phyloP scores from a whole-genome alignment of 208 protist genomes.

The Acanthamoeba triangularis region DNA sequence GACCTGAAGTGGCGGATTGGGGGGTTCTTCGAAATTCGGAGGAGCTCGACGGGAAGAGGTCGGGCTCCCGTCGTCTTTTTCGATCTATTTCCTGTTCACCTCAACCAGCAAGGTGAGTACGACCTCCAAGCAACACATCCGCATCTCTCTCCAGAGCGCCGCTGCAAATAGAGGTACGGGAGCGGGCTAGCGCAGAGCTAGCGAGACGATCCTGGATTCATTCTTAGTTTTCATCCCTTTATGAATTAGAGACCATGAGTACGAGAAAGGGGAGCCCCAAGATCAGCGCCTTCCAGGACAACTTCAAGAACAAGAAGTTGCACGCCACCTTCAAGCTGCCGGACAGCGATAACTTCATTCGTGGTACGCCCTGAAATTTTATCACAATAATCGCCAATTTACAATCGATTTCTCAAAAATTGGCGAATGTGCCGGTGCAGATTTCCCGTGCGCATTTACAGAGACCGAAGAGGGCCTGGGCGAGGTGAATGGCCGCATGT shows the following conservation, averaged over 20 bases:
- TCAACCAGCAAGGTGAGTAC: no score
- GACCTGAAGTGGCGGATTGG: no score
- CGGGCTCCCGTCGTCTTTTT: no score
- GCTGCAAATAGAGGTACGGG: no score
- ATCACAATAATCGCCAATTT: not conserved
- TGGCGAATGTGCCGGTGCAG: not conserved
- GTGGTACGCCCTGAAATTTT: not conserved
- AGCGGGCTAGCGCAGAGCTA: not conserved
- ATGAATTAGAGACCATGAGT: not conserved
- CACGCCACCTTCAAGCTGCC: conserved; percentile 1
- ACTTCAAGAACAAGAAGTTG: conserved; percentile 42
- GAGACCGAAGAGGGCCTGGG: not conserved
- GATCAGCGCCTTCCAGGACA: not conserved
- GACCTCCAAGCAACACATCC: no score
- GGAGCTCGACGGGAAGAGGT: no score
- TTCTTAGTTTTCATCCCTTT: not conserved
- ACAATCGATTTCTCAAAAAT: not conserved
- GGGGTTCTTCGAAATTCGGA: no score
- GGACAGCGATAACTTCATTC: not conserved
- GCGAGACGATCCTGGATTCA: not conserved
- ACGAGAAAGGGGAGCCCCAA: not conserved
- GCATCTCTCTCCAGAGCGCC: no score
- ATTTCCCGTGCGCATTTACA: not conserved
- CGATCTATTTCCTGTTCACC: no score
- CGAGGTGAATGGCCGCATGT: not conserved